These are phyloP conservation scores for Brasenia schreberi DNA, from an alignment of 164 flowering plant species.

Conservation along the genomic window DNA sequence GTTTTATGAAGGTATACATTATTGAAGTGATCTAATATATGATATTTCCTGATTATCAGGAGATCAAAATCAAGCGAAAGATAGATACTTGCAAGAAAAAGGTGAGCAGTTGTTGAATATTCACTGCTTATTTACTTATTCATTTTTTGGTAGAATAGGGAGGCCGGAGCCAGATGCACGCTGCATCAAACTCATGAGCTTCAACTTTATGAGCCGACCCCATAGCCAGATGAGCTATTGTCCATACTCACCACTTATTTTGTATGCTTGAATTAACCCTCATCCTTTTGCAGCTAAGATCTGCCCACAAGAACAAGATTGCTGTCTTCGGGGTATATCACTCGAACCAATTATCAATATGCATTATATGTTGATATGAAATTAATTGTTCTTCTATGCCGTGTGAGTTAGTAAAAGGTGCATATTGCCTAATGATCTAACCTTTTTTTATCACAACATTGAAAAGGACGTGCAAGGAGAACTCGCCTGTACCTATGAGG, in stretches of 20 bases:
- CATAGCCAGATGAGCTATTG: background rate
- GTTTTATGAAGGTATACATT: too few species aligned
- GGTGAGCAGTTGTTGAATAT: conserved; percentile 15
- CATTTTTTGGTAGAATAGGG: too few species aligned
- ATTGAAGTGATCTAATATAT: background rate
- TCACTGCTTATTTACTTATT: too few species aligned
- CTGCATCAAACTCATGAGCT: too few species aligned
- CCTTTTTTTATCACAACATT: background rate
- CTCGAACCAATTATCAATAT: background rate
- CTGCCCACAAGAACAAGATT: conserved; percentile 19
- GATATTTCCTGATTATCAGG: conserved; percentile 18
- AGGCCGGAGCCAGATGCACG: too few species aligned
- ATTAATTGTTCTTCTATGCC: too few species aligned
- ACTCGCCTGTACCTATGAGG: conserved; percentile 17
- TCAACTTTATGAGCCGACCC: too few species aligned
- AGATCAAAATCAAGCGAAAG: conserved; percentile 31
- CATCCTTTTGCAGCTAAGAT: background rate
- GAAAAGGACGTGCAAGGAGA: conserved; percentile 21
- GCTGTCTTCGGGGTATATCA: conserved; percentile 17
- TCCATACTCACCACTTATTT: background rate
- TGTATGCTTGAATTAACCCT: background rate
- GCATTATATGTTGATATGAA: background rate
- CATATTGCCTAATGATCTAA: background rate
- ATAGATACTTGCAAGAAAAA: conserved; percentile 42
- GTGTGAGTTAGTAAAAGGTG: too few species aligned